Evolutionary conservation across 2,329 filamentous ascomycete genomes (phyloP).

Genomic region (Aspergillus oerlinghausenensis): DNA sequence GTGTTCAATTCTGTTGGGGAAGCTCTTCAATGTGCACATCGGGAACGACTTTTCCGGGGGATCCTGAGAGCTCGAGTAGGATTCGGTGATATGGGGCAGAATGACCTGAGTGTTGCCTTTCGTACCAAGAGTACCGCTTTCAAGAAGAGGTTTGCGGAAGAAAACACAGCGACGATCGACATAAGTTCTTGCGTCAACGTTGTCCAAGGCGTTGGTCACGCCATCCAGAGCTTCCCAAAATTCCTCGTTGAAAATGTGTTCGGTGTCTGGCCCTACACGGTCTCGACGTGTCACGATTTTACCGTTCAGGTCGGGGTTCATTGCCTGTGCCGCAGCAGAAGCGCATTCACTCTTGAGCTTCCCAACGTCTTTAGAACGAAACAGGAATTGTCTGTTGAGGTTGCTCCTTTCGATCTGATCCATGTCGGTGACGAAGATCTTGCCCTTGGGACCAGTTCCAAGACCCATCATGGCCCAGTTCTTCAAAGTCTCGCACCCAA

Average conservation of each 20-base stretch:
- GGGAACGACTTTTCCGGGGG: slow-evolving; percentile 98
- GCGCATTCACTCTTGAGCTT: slow-evolving; percentile 96
- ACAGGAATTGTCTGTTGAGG: slow-evolving; percentile 93
- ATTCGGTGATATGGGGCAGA: slow-evolving; percentile 85
- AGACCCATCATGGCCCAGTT: slow-evolving; percentile 99
- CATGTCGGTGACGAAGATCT: slow-evolving; percentile 93
- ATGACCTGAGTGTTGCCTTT: slow-evolving; percentile 99
- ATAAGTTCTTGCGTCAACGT: slow-evolving; percentile 93
- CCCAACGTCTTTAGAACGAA: slow-evolving; percentile 88
- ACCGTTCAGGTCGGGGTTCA: slow-evolving; percentile 88
- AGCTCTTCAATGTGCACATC: slow-evolving; percentile 95
- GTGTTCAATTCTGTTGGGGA: slow-evolving; percentile 97
- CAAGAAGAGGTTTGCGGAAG: slow-evolving; percentile 93
- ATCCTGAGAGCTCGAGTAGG: slow-evolving; percentile 95
- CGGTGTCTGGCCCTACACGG: slow-evolving; percentile 84
- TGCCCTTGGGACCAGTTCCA: slow-evolving; percentile 79
- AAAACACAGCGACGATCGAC: slow-evolving; percentile 95
- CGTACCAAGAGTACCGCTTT: slow-evolving; percentile 96
- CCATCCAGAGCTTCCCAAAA: slow-evolving; percentile 88
- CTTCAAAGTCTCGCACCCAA: slow-evolving; percentile 98
- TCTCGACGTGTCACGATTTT: slow-evolving; percentile 85
- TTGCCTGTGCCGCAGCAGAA: slow-evolving; percentile 78
- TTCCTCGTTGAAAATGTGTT: slow-evolving; percentile 86
- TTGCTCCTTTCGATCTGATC: slow-evolving; percentile 99
- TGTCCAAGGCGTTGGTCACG: slow-evolving; percentile 95